Percentiles rank a stretch among this genome's conserved stretches.
Evolutionary conservation across 257 asterid genomes (phyloP).

Genomic region (Datura wrightii): DNA sequence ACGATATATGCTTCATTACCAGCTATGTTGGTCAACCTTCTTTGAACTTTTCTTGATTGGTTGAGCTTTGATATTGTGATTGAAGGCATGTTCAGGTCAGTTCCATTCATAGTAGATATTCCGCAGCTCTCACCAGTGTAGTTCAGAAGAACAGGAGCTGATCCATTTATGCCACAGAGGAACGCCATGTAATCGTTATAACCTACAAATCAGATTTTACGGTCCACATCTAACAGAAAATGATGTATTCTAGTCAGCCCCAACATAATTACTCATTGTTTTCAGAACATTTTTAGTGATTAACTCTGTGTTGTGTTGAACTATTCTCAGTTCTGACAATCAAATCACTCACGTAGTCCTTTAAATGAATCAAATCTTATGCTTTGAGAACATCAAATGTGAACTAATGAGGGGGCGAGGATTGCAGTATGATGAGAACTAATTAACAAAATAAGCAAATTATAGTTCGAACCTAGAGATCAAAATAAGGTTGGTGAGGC

Average conservation of each 20-base stretch:
- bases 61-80: conserved; percentile 78
- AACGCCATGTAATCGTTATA: conserved; percentile 76
- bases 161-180: conserved; percentile 93
- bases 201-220: conserved; percentile 53
- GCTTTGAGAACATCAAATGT: conserved; percentile 13
- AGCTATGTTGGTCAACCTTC: conserved; percentile 69
- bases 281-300: not conserved
- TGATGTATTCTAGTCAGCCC: not conserved
- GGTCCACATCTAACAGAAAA: not conserved
- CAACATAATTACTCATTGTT: not conserved
- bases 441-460: not conserved
- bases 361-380: not conserved
- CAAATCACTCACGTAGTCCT: not conserved
- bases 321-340: not conserved
- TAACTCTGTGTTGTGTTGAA: not conserved
- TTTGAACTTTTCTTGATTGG: conserved; percentile 59
- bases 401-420: not conserved
- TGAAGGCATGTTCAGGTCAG: conserved; percentile 88
- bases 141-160: conserved; percentile 72
- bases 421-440: not conserved
- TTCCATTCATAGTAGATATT: conserved; percentile 50
- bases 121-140: conserved; percentile 83
- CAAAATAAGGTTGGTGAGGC: not conserved
- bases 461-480: not conserved
- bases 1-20: conserved; percentile 78